A percentile compares a stretch with the other conserved stretches of the same genome.
Conservation (phyloP, 371 early-diverging fungal genomes). For the Mortierella sp. region DNA sequence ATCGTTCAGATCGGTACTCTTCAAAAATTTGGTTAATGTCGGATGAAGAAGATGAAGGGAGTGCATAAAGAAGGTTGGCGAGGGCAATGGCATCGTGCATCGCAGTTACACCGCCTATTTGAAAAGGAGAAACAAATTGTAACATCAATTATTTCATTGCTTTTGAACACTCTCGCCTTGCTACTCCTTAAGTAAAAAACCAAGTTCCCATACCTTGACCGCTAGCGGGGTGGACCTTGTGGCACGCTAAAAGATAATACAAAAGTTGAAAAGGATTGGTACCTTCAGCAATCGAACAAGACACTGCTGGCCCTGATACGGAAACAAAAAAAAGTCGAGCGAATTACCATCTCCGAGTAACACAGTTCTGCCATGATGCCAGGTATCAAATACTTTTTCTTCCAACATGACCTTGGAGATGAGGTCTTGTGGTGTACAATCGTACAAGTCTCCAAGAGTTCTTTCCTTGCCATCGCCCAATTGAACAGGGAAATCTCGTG, state of each 20-base stretch:
- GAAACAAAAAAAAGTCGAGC: background rate
- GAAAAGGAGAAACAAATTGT: background rate
- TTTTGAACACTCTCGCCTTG: too few relatives aligned
- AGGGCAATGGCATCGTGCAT: background rate
- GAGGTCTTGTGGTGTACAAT: background rate
- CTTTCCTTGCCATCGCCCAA: background rate
- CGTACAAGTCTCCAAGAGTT: background rate
- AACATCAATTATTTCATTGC: too few relatives aligned
- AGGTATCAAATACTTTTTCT: slow-evolving; percentile 1
- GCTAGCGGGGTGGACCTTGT: background rate
- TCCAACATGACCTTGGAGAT: background rate
- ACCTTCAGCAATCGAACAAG: background rate
- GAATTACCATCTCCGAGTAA: background rate
- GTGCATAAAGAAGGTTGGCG: background rate
- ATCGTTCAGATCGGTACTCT: background rate
- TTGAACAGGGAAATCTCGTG: background rate
- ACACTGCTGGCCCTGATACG: background rate
- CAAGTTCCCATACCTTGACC: background rate
- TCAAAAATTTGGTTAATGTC: background rate
- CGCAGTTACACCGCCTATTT: background rate
- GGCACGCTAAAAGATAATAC: background rate
- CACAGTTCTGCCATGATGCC: background rate
- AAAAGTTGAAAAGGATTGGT: too few relatives aligned
- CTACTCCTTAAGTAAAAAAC: background rate
- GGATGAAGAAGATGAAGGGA: background rate